Evolutionary conservation across 495 filamentous ascomycete species (phyloP).

Genomic region (Cryomyces antarcticus): DNA sequence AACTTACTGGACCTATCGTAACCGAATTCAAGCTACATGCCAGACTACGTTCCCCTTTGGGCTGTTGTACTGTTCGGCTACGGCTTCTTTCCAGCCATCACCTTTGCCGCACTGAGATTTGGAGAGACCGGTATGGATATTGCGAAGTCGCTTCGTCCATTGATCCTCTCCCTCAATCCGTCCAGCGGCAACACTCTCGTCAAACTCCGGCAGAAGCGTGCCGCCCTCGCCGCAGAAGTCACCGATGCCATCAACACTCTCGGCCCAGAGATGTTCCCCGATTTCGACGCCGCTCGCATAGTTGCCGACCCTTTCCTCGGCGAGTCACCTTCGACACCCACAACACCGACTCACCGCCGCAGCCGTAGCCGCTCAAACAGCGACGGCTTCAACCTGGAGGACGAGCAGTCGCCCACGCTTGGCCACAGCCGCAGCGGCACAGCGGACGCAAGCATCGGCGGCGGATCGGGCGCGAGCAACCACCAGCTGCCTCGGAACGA

Average conservation of each 20-base stretch:
- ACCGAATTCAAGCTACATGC: constrained; percentile 58
- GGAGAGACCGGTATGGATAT: constrained; percentile 98
- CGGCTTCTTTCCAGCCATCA: constrained; percentile 69
- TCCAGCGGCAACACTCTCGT: constrained; percentile 65
- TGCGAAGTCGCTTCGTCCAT: constrained; percentile 74
- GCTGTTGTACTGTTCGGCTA: constrained; percentile 48
- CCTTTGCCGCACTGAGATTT: constrained; percentile 84
- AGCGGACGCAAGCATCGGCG: constrained; percentile 9
- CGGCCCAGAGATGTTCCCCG: constrained; percentile 89
- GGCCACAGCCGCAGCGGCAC: not conserved
- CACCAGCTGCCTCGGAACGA: constrained; percentile 63
- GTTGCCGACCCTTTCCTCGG: constrained; percentile 31
- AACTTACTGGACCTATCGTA: constrained; percentile 57
- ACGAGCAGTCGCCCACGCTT: constrained; percentile 3
- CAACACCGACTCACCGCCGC: not conserved
- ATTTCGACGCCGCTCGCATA: constrained; percentile 74
- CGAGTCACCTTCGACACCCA: not conserved
- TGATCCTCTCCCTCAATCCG: constrained; percentile 75
- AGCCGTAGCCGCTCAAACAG: not conserved
- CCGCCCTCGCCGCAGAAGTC: constrained; percentile 56
- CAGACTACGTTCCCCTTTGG: constrained; percentile 64
- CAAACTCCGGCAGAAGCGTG: constrained; percentile 53
- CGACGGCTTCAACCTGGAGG: constrained; percentile 5
- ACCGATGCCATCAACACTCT: constrained; percentile 85
- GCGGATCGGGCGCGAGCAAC: constrained; percentile 20